Base-by-base conservation (phyloP, 306 rosid genomes). In the Oxytropis ochrocephala region DNA sequence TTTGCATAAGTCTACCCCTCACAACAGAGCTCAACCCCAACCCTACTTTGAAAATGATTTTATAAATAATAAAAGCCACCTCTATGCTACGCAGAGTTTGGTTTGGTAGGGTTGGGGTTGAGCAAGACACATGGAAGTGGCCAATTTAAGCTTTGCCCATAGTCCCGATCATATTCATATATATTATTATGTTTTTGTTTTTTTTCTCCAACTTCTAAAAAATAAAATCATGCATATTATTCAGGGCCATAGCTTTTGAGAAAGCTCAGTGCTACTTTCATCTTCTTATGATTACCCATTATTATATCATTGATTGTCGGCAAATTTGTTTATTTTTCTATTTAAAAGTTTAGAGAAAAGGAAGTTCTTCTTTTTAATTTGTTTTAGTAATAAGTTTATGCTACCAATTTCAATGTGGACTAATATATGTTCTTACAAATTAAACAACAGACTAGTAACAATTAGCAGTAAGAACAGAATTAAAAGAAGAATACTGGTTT, bases 211-310 rank as follows among this genome's bases (percentile, higher is more conserved):
- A n/a, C n/a, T n/a, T n/a, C n/a, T n/a, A n/a, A n/a, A n/a, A n/a
- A n/a, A n/a, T n/a, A n/a, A n/a, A n/a, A n/a, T n/a, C n/a, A n/a
- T n/a, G n/a, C 47, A 19, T 14, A 21, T 62, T 41, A 54, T 7
- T 66, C 32, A 43, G 29, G 41, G 19, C 59, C 41, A 44, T 16
- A 65, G 32, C 50, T 13, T 60, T 69, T 74, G 8, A 2, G 44
- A 79, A 73, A 62, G 69, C 58, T 79, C 51, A 30, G 58, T 42
- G 12, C 67, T 73, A 21, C 35, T 53, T 47, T 69, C 73, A 57
- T 57, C 44, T 41, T 49, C 73, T 33, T 57, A 75, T 80, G 19
- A 80, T 69, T 38, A 54, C 73, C 11, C 47, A 74, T 79, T 74
- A 79, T 63, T 44, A 38, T 61, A 17, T 51, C 8, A 39, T 8